Evolutionary conservation across 2,329 filamentous ascomycete genomes (phyloP), one percentile per base, ranked within the genome.

Genomic region (Diaporthe ampelina): DNA sequence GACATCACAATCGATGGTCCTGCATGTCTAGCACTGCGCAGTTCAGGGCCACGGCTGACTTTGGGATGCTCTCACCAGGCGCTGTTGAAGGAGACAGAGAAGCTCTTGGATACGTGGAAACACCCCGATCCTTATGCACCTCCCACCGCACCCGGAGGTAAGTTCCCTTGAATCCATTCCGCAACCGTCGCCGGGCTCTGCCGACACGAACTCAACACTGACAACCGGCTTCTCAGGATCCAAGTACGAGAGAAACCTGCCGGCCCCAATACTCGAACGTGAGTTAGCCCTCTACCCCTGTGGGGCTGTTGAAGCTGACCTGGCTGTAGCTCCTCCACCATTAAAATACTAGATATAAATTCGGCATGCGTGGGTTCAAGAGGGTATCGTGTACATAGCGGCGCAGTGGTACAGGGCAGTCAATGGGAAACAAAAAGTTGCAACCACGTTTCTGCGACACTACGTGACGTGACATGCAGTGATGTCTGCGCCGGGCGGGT

Each of bases 231-330:
- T 40, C 54, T 7, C 78, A 97, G 95, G 95, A 78, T 98, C 95
- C 77, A 98, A 98, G 89, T 98, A 94, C 85, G 97, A 98, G 86
- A 91, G 97, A 83, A 99, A 99, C 84, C 83, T 98, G 72, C 94
- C 95, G 45, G 90, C 91, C 74, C 95, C 93, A 45, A 92, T 93
- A 78, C 87, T 97, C 74, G 93, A 95, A 77, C 92, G 96, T 98
- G 87, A 89, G 94, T 90, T 26, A 37, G 9, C 45, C 32, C 19
- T 11, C 11, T 37, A 24, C 52, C 37, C 48, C 32, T 5, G n/a
- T 10, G 63, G 63, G n/a, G 15, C n/a, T 21, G 48, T n/a, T 40
- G 48, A 54, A 82, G 40, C 72, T 76, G 59, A 76, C 48, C 58
- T 52, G 5, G 67, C 63, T 74, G 52, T 75, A 89, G 88, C 88